phyloP scores from a whole-genome alignment of 192 early-diverging fungal genomes.

The Linderina pennispora region DNA sequence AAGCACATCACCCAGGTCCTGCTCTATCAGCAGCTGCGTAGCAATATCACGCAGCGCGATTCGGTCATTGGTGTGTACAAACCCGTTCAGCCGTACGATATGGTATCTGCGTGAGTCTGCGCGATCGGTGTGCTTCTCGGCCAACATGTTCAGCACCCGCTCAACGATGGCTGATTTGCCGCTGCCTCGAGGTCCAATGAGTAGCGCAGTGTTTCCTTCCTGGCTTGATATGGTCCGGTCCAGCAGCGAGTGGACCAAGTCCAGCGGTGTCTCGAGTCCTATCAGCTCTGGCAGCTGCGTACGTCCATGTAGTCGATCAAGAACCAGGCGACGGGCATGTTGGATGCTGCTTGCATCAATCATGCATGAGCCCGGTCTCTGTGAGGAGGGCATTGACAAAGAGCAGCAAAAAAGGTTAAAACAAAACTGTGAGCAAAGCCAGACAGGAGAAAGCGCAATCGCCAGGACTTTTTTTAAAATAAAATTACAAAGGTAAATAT shows the following conservation, averaged over 20 bases:
- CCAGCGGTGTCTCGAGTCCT: slow-evolving; percentile 19
- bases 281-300: slow-evolving; percentile 22
- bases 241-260: slow-evolving; percentile 15
- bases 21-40: slow-evolving; percentile 65
- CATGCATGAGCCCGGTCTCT: no score
- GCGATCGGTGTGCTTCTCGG: slow-evolving; percentile 18
- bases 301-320: slow-evolving; percentile 23
- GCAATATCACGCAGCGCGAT: slow-evolving; percentile 79
- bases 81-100: slow-evolving; percentile 66
- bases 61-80: slow-evolving; percentile 75
- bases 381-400: no score
- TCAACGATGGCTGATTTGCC: slow-evolving; percentile 59
- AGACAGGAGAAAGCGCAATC: no score
- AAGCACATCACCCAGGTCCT: slow-evolving; percentile 43
- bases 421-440: no score
- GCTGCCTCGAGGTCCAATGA: slow-evolving; percentile 74
- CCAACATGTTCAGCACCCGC: slow-evolving; percentile 12
- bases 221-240: slow-evolving; percentile 15
- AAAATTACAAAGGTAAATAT: no score
- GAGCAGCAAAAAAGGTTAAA: no score
- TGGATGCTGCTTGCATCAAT: slow-evolving; percentile 1
- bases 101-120: slow-evolving; percentile 46
- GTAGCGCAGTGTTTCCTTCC: slow-evolving; percentile 83
- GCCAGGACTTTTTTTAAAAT: no score
- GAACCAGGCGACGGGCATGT: slow-evolving; percentile 3